Percentiles rank a stretch among this genome's conserved stretches.
These are phyloP conservation scores for Lichtheimia corymbifera DNA, from an alignment of 371 early-diverging fungal genomes.

Conservation along the genomic window DNA sequence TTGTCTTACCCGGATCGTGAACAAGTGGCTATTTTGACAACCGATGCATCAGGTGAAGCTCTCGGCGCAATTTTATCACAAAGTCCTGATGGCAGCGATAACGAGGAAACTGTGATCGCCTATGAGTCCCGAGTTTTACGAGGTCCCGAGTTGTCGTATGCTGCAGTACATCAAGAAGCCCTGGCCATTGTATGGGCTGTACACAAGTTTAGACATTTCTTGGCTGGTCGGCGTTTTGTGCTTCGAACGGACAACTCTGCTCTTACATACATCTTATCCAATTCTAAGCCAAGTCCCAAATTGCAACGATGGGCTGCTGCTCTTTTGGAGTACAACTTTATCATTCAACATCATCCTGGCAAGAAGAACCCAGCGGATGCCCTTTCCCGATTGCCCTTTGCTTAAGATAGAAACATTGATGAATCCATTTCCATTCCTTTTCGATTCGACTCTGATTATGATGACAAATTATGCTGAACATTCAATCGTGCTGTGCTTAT, in stretches of 20 bases:
- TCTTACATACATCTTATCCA: slow-evolving; percentile 5
- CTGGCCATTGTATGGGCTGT: slow-evolving; percentile 36
- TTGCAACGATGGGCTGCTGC: slow-evolving; percentile 13
- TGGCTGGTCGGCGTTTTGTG: slow-evolving; percentile 22
- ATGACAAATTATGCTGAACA: background rate
- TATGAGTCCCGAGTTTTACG: slow-evolving; percentile 15
- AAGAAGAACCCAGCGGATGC: slow-evolving; percentile 14
- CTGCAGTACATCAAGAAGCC: slow-evolving; percentile 29
- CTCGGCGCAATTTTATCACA: slow-evolving; percentile 37
- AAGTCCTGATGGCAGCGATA: slow-evolving; percentile 10
- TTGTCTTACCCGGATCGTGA: slow-evolving; percentile 11
- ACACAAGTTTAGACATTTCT: slow-evolving; percentile 27
- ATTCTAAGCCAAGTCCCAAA: slow-evolving; percentile 6
- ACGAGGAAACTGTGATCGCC: slow-evolving; percentile 12
- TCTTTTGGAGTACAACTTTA: slow-evolving; percentile 16
- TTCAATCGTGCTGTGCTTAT: background rate
- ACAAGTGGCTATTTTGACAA: slow-evolving; percentile 20
- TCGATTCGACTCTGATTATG: background rate
- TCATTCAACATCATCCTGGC: slow-evolving; percentile 6
- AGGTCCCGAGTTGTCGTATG: slow-evolving; percentile 11
- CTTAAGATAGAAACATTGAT: background rate
- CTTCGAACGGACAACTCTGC: slow-evolving; percentile 14
- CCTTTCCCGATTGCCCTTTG: slow-evolving; percentile 6
- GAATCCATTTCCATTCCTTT: background rate
- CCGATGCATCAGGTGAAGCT: slow-evolving; percentile 17